Conservation (phyloP, 352 stramenopile species). For the Thraustochytrium aureum region DNA sequence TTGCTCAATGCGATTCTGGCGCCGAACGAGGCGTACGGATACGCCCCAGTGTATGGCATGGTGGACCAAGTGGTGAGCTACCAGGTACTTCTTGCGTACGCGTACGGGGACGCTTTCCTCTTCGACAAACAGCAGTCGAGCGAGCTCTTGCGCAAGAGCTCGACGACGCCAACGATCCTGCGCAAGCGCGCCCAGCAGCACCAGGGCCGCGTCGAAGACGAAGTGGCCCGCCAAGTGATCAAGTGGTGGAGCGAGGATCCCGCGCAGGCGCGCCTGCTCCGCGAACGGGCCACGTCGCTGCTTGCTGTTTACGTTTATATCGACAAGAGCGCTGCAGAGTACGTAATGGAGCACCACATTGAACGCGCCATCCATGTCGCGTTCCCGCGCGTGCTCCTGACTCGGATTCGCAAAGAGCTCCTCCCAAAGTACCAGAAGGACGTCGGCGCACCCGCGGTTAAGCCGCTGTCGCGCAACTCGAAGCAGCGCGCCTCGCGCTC, state of each 20-base stretch:
- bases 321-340: constrained; percentile 18
- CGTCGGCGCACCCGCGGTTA: no score
- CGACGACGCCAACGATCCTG: background rate
- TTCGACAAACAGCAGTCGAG: background rate
- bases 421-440: constrained; percentile 14
- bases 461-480: no score
- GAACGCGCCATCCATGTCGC: background rate
- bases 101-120: constrained; percentile 42
- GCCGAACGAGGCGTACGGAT: background rate
- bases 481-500: no score
- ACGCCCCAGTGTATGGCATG: background rate
- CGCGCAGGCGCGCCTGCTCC: constrained; percentile 5
- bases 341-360: constrained; percentile 21
- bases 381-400: constrained; percentile 35
- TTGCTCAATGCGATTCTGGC: constrained; percentile 16
- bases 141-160: background rate
- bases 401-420: constrained; percentile 11
- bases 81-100: constrained; percentile 49
- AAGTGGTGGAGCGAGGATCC: constrained; percentile 38
- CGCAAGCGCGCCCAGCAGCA: background rate
- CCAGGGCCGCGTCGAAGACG: constrained; percentile 1
- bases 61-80: constrained; percentile 25
- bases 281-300: constrained; percentile 12
- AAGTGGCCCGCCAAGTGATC: constrained; percentile 16
- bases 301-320: background rate